Evolutionary conservation across 2,329 filamentous ascomycete species (phyloP).

Genomic region (Hymenoscyphus scutula): DNA sequence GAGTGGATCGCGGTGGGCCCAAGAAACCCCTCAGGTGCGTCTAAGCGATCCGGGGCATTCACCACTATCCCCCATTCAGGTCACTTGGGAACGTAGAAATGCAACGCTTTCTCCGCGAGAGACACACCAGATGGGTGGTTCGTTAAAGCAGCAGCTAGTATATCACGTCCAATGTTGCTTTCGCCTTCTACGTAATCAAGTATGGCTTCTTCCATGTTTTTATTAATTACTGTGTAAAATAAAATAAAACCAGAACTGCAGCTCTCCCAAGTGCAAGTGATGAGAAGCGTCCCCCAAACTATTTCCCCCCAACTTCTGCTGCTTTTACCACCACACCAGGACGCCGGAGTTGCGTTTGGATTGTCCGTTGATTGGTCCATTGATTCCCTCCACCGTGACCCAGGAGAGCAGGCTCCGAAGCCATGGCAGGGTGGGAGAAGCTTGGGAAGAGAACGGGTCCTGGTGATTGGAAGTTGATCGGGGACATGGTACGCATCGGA

Average conservation of each 20-base stretch:
- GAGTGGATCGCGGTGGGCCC: neutral
- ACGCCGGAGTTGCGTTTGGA: neutral
- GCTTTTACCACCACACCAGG: neutral
- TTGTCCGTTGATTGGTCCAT: neutral
- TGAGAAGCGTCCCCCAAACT: neutral
- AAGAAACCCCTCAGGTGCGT: constrained; percentile 1
- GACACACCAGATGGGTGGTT: neutral
- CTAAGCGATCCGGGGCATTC: neutral
- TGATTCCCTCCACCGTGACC: neutral
- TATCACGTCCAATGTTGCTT: too few relatives aligned
- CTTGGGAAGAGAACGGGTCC: neutral
- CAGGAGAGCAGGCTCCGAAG: constrained; percentile 2
- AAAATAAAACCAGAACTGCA: too few relatives aligned
- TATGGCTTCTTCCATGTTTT: too few relatives aligned
- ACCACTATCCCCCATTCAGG: neutral
- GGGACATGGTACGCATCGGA: constrained; percentile 1
- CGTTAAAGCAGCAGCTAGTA: neutral
- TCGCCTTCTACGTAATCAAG: too few relatives aligned
- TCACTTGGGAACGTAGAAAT: neutral
- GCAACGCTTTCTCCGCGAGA: neutral
- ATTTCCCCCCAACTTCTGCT: neutral
- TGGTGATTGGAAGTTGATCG: neutral
- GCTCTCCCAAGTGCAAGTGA: too few relatives aligned
- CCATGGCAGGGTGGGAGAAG: neutral
- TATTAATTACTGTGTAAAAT: too few relatives aligned